phyloP scores from a whole-genome alignment of 306 rosid species.

The Alnus glutinosa region DNA sequence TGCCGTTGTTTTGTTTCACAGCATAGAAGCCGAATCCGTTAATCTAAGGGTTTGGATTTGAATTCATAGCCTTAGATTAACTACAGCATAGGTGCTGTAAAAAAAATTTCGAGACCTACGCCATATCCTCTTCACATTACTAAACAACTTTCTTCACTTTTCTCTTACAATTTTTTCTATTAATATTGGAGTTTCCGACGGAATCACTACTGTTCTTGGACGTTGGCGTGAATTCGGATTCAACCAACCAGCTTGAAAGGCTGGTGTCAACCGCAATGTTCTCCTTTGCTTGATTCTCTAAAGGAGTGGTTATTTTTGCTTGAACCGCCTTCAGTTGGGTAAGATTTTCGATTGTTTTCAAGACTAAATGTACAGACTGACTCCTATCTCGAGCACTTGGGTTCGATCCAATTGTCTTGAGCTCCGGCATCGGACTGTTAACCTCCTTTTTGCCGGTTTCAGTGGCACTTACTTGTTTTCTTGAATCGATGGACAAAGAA shows the following conservation, averaged over 20 bases:
- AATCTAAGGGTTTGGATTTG: too few relatives aligned
- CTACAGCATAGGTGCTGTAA: too few relatives aligned
- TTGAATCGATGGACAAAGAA: slow-evolving; percentile 43
- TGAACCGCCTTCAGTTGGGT: slow-evolving; percentile 40
- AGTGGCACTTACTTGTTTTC: slow-evolving; percentile 23
- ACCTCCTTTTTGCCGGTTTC: slow-evolving; percentile 38
- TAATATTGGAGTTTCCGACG: slow-evolving; percentile 33
- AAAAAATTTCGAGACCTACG: too few relatives aligned
- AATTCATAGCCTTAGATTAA: too few relatives aligned
- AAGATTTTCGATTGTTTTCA: slow-evolving; percentile 64
- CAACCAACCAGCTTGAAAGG: slow-evolving; percentile 85
- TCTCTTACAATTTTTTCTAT: too few relatives aligned
- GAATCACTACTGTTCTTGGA: slow-evolving; percentile 35
- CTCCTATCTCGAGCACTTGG: slow-evolving; percentile 13
- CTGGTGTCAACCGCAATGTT: slow-evolving; percentile 69
- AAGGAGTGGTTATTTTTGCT: slow-evolving; percentile 23
- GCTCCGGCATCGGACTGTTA: slow-evolving; percentile 34
- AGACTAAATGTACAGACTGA: slow-evolving; percentile 30
- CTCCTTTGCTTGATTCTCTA: slow-evolving; percentile 54
- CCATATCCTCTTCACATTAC: too few relatives aligned
- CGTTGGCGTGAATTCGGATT: slow-evolving; percentile 45
- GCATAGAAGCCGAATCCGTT: too few relatives aligned
- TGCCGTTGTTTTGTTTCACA: too few relatives aligned
- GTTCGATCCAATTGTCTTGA: slow-evolving; percentile 16
- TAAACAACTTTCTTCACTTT: too few relatives aligned